A percentile compares a stretch with the other conserved stretches of the same genome.
These are phyloP conservation scores for Cryptococcus neoformans DNA, from an alignment of 1,284 basidiomycete species.

Conservation along the genomic window DNA sequence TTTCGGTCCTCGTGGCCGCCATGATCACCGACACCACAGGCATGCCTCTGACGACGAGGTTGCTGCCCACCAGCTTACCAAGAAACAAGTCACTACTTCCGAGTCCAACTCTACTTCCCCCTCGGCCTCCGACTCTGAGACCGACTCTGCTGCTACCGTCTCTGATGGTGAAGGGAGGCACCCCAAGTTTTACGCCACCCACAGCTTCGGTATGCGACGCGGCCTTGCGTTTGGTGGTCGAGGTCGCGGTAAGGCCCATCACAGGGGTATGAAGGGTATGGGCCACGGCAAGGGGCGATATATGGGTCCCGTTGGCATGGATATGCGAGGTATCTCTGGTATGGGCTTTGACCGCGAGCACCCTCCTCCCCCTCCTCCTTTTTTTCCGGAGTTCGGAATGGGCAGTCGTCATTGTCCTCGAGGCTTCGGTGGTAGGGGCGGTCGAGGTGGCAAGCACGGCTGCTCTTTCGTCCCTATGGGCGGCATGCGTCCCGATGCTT, in stretches of 20 bases:
- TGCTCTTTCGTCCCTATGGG: neutral
- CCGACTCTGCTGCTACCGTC: neutral
- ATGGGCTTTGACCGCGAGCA: neutral
- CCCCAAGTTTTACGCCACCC: neutral
- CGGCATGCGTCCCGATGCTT: neutral
- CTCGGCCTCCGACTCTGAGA: neutral
- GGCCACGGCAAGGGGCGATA: neutral
- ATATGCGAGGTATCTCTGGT: neutral
- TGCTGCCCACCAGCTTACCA: neutral
- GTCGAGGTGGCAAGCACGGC: neutral
- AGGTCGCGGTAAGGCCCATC: neutral
- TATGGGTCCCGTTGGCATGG: neutral
- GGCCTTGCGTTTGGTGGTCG: neutral
- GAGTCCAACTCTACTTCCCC: neutral
- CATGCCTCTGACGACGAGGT: no score
- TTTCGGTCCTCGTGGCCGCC: neutral
- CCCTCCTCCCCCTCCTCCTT: neutral
- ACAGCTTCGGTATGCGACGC: neutral
- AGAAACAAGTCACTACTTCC: neutral
- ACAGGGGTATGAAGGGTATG: neutral
- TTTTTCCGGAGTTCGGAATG: neutral
- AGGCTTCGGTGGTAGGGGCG: no score
- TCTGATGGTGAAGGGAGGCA: neutral
- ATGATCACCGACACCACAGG: neutral
- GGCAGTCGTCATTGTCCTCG: neutral